Base-by-base conservation (phyloP, 1,139 yeast genomes). In the Yamadazyma jaroonii region DNA sequence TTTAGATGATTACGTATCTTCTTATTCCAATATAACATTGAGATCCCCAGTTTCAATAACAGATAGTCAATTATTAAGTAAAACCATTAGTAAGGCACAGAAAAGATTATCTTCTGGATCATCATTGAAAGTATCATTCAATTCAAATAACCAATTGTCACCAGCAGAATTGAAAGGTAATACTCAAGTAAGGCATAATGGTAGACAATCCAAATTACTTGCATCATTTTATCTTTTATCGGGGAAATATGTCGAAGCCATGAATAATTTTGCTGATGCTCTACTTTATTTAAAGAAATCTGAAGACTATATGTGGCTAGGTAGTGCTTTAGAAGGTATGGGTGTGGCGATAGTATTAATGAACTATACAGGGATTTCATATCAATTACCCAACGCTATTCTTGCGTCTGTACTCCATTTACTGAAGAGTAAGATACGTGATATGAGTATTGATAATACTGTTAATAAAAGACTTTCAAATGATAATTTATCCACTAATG, bases 261-360 rank as follows among this genome's bases (percentile, higher is more conserved):
- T 89, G 38, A 67, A 72, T 24, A 77, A 80, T 41, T 84, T 89
- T 47, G 73, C 81, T 9, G 96, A 89, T 29, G 81, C 97, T 0
- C 72, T 85, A 2, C 53, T 67, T 2, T 64, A 74, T 26, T 61
- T 89, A 38, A 78, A 78, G 43, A 70, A 77, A 25, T 69, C 82
- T 2, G 81, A 81, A 36, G 98, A 92, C 57, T 76, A 77, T 51
- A 64, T 92, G 14, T 92, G 98, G 98, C 69, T 87, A 21, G 97
- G 84, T 0, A 83, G 92, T 31, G 81, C 96, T 0, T 56, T 90
- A 14, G 97, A 89, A 50, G 89, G 94, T 0, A 64, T 89, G 9
- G 84, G 84, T 0, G 77, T 86, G 1, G 75, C 87, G 45, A 59
- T 84, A 29, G 61, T 84, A 7, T 59, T 89, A 37, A 64, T 87